A percentile compares a stretch with the other conserved stretches of the same genome.
Evolutionary conservation across 257 asterid genomes (phyloP).

Genomic region (Euphrasia confusa): DNA sequence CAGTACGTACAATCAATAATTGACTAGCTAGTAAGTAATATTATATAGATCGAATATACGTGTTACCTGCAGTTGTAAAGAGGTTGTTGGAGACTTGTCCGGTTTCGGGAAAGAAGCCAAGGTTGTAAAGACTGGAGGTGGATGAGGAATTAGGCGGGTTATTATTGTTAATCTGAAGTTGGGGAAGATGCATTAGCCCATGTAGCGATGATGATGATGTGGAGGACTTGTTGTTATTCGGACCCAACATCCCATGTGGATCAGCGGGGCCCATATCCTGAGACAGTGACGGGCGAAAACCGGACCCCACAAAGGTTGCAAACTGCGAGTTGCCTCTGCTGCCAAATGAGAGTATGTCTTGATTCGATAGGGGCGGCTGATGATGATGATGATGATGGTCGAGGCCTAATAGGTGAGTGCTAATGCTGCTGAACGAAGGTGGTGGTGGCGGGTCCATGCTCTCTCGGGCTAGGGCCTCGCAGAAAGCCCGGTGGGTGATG

Average conservation of each 20-base stretch:
- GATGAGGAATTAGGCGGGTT: constrained; percentile 31
- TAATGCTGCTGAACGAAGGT: constrained; percentile 43
- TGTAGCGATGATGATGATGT: constrained; percentile 27
- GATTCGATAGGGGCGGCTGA: constrained; percentile 23
- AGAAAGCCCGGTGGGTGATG: constrained; percentile 80
- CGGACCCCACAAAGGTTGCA: constrained; percentile 35
- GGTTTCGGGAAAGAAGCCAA: constrained; percentile 50
- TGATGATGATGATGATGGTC: constrained; percentile 27
- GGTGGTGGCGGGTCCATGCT: constrained; percentile 43
- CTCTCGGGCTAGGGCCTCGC: constrained; percentile 81
- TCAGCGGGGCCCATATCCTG: neutral
- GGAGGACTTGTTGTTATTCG: constrained; percentile 20
- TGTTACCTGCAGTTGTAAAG: constrained; percentile 32
- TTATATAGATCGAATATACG: too few relatives aligned
- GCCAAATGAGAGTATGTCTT: constrained; percentile 34
- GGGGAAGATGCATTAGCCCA: constrained; percentile 61
- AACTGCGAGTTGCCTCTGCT: constrained; percentile 36
- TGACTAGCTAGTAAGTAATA: too few relatives aligned
- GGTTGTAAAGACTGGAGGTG: constrained; percentile 38
- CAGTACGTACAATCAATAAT: too few relatives aligned
- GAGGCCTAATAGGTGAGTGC: constrained; percentile 49
- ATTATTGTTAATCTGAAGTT: constrained; percentile 41
- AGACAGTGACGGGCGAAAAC: neutral
- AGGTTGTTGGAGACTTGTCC: constrained; percentile 35
- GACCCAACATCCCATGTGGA: constrained; percentile 25